Conservation (phyloP, 352 stramenopile species). For the Saprolegnia parasitica region DNA sequence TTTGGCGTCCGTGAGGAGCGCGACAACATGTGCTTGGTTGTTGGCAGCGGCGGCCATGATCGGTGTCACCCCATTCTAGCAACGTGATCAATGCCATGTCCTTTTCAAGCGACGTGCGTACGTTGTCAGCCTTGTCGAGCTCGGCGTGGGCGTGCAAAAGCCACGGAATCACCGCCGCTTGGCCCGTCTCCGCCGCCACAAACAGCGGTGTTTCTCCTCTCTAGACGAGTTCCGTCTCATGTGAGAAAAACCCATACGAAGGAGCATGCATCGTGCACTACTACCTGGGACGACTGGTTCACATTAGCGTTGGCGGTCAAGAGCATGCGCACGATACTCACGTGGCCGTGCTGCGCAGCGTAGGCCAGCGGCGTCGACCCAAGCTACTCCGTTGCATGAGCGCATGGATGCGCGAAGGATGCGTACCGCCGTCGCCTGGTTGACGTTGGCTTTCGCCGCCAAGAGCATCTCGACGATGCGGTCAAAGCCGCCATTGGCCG, state of each 20-base stretch:
- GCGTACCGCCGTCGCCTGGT: not conserved
- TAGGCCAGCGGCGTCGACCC: not conserved
- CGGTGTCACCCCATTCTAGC: not conserved
- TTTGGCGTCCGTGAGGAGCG: not conserved
- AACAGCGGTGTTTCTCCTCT: not conserved
- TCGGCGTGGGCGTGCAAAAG: not conserved
- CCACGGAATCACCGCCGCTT: not conserved
- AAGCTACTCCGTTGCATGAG: not conserved
- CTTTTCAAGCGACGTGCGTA: not conserved
- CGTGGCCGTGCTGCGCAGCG: not conserved
- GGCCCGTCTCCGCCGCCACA: not conserved
- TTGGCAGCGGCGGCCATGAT: not conserved
- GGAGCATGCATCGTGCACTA: not conserved
- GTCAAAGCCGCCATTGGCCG: not conserved
- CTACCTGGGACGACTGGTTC: not conserved
- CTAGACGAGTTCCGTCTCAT: no score
- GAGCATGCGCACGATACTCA: not conserved
- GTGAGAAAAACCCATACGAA: no score
- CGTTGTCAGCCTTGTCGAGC: not conserved
- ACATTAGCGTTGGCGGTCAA: not conserved
- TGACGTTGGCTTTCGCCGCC: not conserved
- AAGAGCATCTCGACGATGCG: not conserved
- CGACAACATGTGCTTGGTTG: not conserved
- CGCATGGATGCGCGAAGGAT: not conserved
- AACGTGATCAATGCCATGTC: not conserved